Evolutionary conservation across 352 stramenopile genomes (phyloP).

Genomic region (Phytophthora pseudosyringae): DNA sequence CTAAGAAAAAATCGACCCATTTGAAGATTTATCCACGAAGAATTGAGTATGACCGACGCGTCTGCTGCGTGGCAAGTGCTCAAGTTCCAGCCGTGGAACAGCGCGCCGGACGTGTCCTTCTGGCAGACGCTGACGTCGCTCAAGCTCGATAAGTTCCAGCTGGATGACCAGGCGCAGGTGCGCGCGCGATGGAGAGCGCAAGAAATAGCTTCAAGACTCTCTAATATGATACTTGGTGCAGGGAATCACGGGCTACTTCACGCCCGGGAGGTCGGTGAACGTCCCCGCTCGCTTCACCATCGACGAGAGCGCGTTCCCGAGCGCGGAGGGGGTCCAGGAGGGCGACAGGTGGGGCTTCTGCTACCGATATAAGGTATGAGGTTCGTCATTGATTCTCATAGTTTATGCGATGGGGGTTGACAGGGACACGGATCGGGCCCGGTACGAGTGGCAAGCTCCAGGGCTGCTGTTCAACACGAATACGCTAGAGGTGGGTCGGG

Average conservation of each 20-base stretch:
- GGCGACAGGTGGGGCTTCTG: neutral
- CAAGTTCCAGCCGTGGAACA: constrained; percentile 86
- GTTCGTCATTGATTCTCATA: neutral
- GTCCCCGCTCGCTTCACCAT: constrained; percentile 78
- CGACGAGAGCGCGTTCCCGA: constrained; percentile 73
- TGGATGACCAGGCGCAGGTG: constrained; percentile 75
- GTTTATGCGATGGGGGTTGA: neutral
- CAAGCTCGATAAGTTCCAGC: constrained; percentile 86
- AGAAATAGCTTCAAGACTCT: constrained; percentile 3
- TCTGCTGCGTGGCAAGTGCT: constrained; percentile 48
- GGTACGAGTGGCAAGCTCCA: constrained; percentile 80
- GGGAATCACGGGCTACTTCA: constrained; percentile 71
- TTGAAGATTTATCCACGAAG: no score
- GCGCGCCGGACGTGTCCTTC: constrained; percentile 82
- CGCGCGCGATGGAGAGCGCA: neutral
- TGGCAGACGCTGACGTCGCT: constrained; percentile 80
- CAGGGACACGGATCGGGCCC: constrained; percentile 53
- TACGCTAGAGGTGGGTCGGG: constrained; percentile 71
- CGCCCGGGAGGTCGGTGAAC: constrained; percentile 56
- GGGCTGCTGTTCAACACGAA: constrained; percentile 86
- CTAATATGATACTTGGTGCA: constrained; percentile 19
- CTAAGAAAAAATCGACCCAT: no score
- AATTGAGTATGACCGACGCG: constrained; percentile 1
- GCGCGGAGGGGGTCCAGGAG: constrained; percentile 2
- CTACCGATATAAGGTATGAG: neutral